Base-by-base conservation (phyloP, 2,329 filamentous ascomycete species). In the Penicillium capsulatum region DNA sequence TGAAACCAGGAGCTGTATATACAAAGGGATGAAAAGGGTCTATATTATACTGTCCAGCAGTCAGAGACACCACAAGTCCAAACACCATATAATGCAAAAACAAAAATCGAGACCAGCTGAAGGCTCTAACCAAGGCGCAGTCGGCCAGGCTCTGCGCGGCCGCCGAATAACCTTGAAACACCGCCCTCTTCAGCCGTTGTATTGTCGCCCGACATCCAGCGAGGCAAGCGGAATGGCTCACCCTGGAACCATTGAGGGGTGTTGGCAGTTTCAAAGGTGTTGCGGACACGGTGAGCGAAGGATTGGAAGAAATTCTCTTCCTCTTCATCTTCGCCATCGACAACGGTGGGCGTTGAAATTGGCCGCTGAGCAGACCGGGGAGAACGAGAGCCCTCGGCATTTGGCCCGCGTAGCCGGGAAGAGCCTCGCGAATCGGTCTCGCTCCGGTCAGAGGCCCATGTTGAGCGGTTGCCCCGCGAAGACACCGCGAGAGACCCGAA, bases 221-320 rank as follows among this genome's bases (percentile, higher is more conserved):
- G 84, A 4, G 87, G 88, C 58, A 83, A 79, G 64, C 83, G 86
- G 64, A 90, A 78, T 7, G 80, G 77, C 17, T 87, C 72, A 17
- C 86, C 83, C 53, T 81, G 77, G 48, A 95, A 70, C 89, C 90
- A 97, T 48, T 81, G 81, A 0, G 92, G 91, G 19, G 83, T 76
- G 36, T 89, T 84, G 2, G 88, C 76, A 0, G 81, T 84, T 45
- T 97, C 91, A 36, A 97, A 80, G 0, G 92, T 97, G 58, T 98
- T 98, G 65, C 83, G 86, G 54, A 98, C 82, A 24, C 91, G 77
- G 59, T 94, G 86, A 0, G 86, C 81, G 45, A 97, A 80, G 22
- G 84, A 83, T 50, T 86, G 78, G 58, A 97, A 89, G 63, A 95
- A 87, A 50, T 83, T 87, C 38, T 88, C 86, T 10, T 89, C 81